Evolutionary conservation across 2,329 filamentous ascomycete species (phyloP).

Genomic region (Xylogone sp.): DNA sequence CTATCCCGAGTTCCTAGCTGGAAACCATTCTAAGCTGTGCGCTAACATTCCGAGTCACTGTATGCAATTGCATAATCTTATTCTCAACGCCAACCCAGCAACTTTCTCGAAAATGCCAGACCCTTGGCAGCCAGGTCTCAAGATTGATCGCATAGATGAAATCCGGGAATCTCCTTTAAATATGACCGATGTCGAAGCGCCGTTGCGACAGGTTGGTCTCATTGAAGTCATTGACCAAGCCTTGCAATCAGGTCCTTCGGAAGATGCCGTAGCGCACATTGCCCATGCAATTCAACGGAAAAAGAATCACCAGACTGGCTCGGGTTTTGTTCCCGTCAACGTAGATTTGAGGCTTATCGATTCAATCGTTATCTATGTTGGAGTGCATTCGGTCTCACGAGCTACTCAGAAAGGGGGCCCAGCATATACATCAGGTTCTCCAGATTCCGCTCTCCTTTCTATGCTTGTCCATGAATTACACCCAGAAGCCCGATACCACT

Average conservation of each 20-base stretch:
- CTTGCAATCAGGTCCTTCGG: constrained; percentile 57
- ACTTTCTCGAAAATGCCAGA: constrained; percentile 66
- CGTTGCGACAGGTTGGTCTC: constrained; percentile 51
- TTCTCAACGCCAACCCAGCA: constrained; percentile 75
- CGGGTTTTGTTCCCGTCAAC: constrained; percentile 62
- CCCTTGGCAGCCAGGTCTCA: constrained; percentile 68
- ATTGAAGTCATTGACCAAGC: constrained; percentile 57
- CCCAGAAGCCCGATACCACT: constrained; percentile 77
- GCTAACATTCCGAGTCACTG: constrained; percentile 79
- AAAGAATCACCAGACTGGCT: constrained; percentile 54
- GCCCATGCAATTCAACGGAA: constrained; percentile 66
- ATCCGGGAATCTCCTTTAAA: constrained; percentile 64
- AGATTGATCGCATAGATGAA: constrained; percentile 74
- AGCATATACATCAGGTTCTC: constrained; percentile 59
- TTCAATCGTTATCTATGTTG: constrained; percentile 79
- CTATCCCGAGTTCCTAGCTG: constrained; percentile 87
- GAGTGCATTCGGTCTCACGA: constrained; percentile 63
- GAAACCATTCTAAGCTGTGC: constrained; percentile 80
- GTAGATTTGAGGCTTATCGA: constrained; percentile 73
- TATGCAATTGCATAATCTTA: constrained; percentile 82
- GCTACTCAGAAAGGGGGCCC: constrained; percentile 55
- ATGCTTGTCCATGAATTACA: constrained; percentile 72
- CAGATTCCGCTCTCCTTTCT: constrained; percentile 70
- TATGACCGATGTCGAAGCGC: constrained; percentile 52
- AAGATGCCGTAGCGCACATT: constrained; percentile 73